phyloP scores from a whole-genome alignment of 2,329 filamentous ascomycete species.

The Coccinonectria pachysandricola region DNA sequence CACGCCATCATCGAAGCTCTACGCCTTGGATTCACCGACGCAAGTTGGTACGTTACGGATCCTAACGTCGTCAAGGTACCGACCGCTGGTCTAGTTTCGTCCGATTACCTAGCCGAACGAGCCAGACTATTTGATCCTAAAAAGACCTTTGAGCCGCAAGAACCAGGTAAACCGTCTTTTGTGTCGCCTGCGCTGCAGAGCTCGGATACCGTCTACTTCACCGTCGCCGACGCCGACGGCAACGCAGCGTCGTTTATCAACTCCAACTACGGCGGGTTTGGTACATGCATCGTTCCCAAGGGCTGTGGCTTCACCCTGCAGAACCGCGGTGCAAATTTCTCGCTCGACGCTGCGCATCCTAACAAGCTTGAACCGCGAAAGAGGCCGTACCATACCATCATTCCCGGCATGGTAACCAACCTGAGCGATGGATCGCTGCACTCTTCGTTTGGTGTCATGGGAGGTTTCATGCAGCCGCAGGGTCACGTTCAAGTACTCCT shows the following conservation, averaged over 20 bases:
- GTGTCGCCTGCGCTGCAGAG: conserved; percentile 65
- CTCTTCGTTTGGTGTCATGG: conserved; percentile 91
- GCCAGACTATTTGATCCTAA: conserved; percentile 46
- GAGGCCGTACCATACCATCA: conserved; percentile 95
- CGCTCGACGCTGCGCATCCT: conserved; percentile 58
- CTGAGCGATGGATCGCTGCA: conserved; percentile 62
- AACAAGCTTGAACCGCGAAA: conserved; percentile 75
- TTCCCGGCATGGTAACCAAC: conserved; percentile 83
- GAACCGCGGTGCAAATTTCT: conserved; percentile 85
- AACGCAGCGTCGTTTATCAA: conserved; percentile 97
- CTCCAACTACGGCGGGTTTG: conserved; percentile 84
- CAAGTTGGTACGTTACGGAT: conserved; percentile 81
- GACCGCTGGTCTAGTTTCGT: conserved; percentile 55
- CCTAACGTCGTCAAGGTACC: conserved; percentile 64
- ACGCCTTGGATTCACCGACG: conserved; percentile 83
- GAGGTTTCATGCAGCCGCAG: conserved; percentile 96
- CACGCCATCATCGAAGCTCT: conserved; percentile 84
- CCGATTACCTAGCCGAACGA: conserved; percentile 64
- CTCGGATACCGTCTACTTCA: conserved; percentile 92
- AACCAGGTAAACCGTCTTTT: conserved; percentile 51
- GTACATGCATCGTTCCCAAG: conserved; percentile 72
- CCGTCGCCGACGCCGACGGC: conserved; percentile 67
- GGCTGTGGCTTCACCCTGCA: conserved; percentile 90
- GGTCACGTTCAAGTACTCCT: conserved; percentile 89
- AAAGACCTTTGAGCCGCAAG: conserved; percentile 47